Evolutionary conservation across 2,329 filamentous ascomycete species (phyloP).

Genomic region (Diaporthe citriasiana): DNA sequence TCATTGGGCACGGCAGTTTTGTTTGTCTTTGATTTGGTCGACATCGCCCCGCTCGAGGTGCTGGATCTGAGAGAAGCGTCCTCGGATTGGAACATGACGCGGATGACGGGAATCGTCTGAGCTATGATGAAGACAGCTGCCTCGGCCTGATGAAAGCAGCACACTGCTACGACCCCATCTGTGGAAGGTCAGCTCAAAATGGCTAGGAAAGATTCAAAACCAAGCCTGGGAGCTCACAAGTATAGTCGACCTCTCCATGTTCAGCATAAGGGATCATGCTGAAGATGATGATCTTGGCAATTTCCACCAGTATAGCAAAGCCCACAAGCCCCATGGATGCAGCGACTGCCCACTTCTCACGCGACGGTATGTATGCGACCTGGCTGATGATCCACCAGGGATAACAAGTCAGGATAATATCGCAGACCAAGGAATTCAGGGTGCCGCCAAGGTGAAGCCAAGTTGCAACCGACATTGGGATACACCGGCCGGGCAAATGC

Average conservation of each 20-base stretch:
- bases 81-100: slow-evolving; percentile 23
- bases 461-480: neutral
- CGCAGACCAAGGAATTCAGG: slow-evolving; percentile 28
- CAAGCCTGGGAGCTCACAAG: neutral
- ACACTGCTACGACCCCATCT: slow-evolving; percentile 16
- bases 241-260: slow-evolving; percentile 29
- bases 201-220: neutral
- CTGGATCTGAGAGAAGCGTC: neutral
- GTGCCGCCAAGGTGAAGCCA: slow-evolving; percentile 23
- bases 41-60: slow-evolving; percentile 2
- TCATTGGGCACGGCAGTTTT: neutral
- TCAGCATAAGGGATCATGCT: neutral
- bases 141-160: slow-evolving; percentile 19
- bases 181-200: neutral
- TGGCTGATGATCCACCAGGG: slow-evolving; percentile 32
- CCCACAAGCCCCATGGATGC: slow-evolving; percentile 27
- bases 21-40: neutral
- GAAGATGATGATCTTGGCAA: slow-evolving; percentile 1
- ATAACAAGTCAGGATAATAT: slow-evolving; percentile 17
- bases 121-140: slow-evolving; percentile 25
- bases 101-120: slow-evolving; percentile 25
- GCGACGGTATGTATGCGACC: slow-evolving; percentile 15
- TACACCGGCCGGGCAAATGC: slow-evolving; percentile 7
- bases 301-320: neutral
- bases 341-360: slow-evolving; percentile 32